phyloP scores from a whole-genome alignment of 2,329 filamentous ascomycete species.

The Tolypocladium album region DNA sequence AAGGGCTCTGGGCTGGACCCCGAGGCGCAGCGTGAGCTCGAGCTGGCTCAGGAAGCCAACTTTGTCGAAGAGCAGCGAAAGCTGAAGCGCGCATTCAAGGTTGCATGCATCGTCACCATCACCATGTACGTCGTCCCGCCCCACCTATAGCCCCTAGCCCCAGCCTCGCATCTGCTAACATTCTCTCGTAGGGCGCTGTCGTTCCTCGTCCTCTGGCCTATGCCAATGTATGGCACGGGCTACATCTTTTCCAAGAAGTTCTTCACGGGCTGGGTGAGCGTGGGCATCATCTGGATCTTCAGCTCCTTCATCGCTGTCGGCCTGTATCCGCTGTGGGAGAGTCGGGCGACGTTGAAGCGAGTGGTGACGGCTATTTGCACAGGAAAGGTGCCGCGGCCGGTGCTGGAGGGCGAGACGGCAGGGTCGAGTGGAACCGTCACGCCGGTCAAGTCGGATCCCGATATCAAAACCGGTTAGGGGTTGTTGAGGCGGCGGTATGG shows the following conservation, averaged over 20 bases:
- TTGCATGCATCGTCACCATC: slow-evolving; percentile 25
- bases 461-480: neutral
- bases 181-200: slow-evolving; percentile 40
- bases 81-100: slow-evolving; percentile 41
- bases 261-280: slow-evolving; percentile 64
- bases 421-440: slow-evolving; percentile 3
- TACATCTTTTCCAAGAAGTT: slow-evolving; percentile 55
- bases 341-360: slow-evolving; percentile 44
- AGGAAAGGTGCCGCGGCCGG: slow-evolving; percentile 2
- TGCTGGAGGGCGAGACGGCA: neutral
- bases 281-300: slow-evolving; percentile 65
- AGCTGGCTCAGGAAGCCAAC: slow-evolving; percentile 13
- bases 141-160: neutral
- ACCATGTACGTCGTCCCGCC: slow-evolving; percentile 13
- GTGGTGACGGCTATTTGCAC: slow-evolving; percentile 8
- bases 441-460: slow-evolving; percentile 1
- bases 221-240: slow-evolving; percentile 75
- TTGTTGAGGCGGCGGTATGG: too few relatives aligned
- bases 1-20: slow-evolving; percentile 41
- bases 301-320: slow-evolving; percentile 63
- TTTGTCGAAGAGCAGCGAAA: slow-evolving; percentile 36
- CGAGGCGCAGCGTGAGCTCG: slow-evolving; percentile 12
- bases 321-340: slow-evolving; percentile 73
- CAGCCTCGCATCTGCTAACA: neutral
- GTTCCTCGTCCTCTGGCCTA: slow-evolving; percentile 77